phyloP scores from a whole-genome alignment of 768 basidiomycete species.

The Pisolithus sp. region DNA sequence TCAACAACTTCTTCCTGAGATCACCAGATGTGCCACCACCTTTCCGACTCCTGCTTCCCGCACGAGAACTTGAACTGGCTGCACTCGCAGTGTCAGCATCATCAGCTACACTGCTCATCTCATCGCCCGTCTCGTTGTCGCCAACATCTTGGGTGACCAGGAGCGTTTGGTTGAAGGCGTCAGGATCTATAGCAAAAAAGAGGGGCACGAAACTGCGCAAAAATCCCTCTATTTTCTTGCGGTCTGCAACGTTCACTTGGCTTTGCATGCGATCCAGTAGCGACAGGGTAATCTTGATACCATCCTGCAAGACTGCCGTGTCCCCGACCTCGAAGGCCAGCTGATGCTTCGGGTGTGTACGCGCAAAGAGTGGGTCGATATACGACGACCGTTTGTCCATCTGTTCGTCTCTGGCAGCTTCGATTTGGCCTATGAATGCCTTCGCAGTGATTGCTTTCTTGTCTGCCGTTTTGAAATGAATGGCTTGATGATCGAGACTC shows the following conservation, averaged over 20 bases:
- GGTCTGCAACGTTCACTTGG: conserved; percentile 63
- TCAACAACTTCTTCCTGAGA: conserved; percentile 71
- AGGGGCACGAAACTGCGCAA: conserved; percentile 70
- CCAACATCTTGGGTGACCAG: conserved; percentile 54
- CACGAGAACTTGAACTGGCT: conserved; percentile 20
- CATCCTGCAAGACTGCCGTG: conserved; percentile 73
- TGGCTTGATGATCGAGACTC: conserved; percentile 89
- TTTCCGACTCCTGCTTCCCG: conserved; percentile 35
- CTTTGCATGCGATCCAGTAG: conserved; percentile 86
- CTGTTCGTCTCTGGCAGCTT: conserved; percentile 78
- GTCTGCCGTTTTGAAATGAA: conserved; percentile 84
- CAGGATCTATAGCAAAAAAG: conserved; percentile 70
- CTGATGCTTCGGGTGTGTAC: conserved; percentile 69
- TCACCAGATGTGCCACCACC: conserved; percentile 44
- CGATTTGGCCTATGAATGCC: conserved; percentile 77
- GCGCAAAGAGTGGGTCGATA: conserved; percentile 44
- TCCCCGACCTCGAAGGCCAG: conserved; percentile 75
- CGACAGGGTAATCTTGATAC: conserved; percentile 81
- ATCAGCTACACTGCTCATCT: conserved; percentile 27
- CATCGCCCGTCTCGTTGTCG: conserved; percentile 55
- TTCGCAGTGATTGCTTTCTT: conserved; percentile 78
- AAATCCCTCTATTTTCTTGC: conserved; percentile 78
- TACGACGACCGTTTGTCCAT: conserved; percentile 63
- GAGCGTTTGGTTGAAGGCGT: conserved; percentile 64
- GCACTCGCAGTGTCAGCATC: conserved; percentile 32